Percentiles rank a stretch among this genome's conserved stretches.
These are phyloP conservation scores for Oemleria cerasiformis DNA, from an alignment of 306 rosid genomes.

Conservation along the genomic window DNA sequence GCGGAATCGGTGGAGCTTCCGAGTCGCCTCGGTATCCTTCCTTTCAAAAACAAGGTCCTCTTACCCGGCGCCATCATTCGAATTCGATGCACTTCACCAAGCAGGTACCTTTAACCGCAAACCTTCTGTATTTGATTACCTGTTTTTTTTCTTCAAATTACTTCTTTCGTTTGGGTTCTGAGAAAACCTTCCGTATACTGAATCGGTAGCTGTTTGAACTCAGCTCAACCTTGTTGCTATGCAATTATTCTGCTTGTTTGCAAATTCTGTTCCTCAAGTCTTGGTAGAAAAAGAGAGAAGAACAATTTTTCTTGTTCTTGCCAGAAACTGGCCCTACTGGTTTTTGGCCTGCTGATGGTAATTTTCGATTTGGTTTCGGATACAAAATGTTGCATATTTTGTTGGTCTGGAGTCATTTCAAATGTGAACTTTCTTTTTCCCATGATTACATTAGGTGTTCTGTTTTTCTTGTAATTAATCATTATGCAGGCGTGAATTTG, in stretches of 20 bases:
- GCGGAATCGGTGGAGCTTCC: slow-evolving; percentile 91
- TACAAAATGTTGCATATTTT: neutral
- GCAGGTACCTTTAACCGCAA: slow-evolving; percentile 47
- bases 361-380: neutral
- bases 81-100: slow-evolving; percentile 95
- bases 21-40: slow-evolving; percentile 91
- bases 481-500: slow-evolving; percentile 12
- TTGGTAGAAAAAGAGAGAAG: neutral
- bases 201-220: neutral
- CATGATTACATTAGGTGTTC: neutral
- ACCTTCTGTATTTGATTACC: neutral
- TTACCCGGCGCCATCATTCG: slow-evolving; percentile 94
- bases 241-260: slow-evolving; percentile 1
- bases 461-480: neutral
- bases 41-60: slow-evolving; percentile 95
- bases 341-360: neutral
- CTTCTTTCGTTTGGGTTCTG: neutral
- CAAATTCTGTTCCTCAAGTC: neutral
- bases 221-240: neutral
- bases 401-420: neutral
- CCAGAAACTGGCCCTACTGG: neutral
- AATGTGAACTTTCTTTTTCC: neutral
- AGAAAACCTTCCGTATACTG: neutral
- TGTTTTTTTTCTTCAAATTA: neutral
- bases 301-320: neutral